Percentiles rank a stretch among this genome's conserved stretches.
Conservation (phyloP, 352 stramenopile species). For the Achlya hypogyna region DNA sequence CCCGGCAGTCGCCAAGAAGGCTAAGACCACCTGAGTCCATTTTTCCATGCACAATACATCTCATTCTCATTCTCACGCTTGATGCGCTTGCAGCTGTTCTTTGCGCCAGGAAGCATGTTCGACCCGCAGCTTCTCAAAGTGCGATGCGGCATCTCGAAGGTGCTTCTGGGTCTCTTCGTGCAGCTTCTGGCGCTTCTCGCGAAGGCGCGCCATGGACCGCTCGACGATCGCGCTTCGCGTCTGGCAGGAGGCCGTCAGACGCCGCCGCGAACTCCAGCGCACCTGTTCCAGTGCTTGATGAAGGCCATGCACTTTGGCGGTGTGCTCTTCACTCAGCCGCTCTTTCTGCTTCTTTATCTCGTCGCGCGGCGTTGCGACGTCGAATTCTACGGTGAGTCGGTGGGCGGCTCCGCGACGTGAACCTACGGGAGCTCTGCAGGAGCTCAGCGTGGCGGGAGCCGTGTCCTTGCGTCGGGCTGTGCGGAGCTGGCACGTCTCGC, state of each 20-base stretch:
- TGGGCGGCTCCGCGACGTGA: not conserved
- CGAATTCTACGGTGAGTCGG: not conserved
- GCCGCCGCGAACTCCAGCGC: not conserved
- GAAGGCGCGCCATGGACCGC: not conserved
- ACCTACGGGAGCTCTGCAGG: not conserved
- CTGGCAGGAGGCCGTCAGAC: not conserved
- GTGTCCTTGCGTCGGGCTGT: not conserved
- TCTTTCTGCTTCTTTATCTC: constrained; percentile 14
- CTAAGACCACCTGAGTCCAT: not conserved
- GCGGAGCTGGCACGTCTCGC: not conserved
- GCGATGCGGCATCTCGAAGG: constrained; percentile 6
- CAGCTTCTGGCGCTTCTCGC: constrained; percentile 12
- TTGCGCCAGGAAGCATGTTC: constrained; percentile 10
- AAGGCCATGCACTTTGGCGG: not conserved
- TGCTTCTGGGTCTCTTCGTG: constrained; percentile 12
- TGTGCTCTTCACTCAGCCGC: not conserved
- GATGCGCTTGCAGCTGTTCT: constrained; percentile 2
- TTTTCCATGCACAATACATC: not conserved
- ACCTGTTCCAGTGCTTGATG: not conserved
- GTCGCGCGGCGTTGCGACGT: not conserved
- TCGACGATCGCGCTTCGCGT: constrained; percentile 9
- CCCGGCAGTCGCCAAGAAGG: not conserved
- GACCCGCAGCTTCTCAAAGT: not conserved
- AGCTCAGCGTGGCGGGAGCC: not conserved
- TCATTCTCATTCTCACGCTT: constrained; percentile 3